These are phyloP conservation scores for Phytophthora capsici DNA, from an alignment of 352 stramenopile species.

Conservation along the genomic window DNA sequence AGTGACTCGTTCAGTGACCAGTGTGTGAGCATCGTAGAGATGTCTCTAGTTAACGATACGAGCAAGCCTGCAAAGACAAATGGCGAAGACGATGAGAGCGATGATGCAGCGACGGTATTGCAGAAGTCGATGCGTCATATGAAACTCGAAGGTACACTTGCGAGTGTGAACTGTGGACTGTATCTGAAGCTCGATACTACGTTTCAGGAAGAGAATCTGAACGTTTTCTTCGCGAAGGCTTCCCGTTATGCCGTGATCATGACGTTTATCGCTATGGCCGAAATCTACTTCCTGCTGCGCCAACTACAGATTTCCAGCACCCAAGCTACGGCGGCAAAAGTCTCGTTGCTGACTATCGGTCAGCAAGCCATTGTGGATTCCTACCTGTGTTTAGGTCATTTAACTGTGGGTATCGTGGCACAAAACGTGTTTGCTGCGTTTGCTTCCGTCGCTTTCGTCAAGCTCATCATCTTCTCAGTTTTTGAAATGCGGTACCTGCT, in stretches of 20 bases:
- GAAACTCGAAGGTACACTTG: constrained; percentile 65
- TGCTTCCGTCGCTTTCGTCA: constrained; percentile 97
- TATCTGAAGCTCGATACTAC: constrained; percentile 79
- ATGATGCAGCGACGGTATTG: constrained; percentile 42
- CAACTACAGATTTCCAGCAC: constrained; percentile 89
- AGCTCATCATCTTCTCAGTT: constrained; percentile 98
- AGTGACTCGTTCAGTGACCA: constrained; percentile 86
- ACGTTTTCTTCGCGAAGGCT: constrained; percentile 83
- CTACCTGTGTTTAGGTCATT: constrained; percentile 94
- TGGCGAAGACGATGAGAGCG: constrained; percentile 36
- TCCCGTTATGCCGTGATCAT: constrained; percentile 84
- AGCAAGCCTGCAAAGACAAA: constrained; percentile 15
- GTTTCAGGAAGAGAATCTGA: constrained; percentile 86
- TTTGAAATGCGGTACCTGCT: constrained; percentile 99
- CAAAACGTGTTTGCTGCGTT: constrained; percentile 97
- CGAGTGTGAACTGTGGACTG: constrained; percentile 80
- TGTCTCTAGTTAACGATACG: constrained; percentile 63
- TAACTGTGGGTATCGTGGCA: constrained; percentile 94
- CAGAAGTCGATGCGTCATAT: constrained; percentile 53
- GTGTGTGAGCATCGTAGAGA: constrained; percentile 84
- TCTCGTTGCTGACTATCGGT: constrained; percentile 85
- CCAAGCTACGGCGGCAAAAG: constrained; percentile 82
- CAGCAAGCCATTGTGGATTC: constrained; percentile 93
- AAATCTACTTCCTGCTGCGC: constrained; percentile 88
- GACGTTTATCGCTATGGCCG: constrained; percentile 84